A percentile compares a stretch with the other conserved stretches of the same genome.
phyloP scores from a whole-genome alignment of 1,139 yeast species.

The Geotrichum reessii region DNA sequence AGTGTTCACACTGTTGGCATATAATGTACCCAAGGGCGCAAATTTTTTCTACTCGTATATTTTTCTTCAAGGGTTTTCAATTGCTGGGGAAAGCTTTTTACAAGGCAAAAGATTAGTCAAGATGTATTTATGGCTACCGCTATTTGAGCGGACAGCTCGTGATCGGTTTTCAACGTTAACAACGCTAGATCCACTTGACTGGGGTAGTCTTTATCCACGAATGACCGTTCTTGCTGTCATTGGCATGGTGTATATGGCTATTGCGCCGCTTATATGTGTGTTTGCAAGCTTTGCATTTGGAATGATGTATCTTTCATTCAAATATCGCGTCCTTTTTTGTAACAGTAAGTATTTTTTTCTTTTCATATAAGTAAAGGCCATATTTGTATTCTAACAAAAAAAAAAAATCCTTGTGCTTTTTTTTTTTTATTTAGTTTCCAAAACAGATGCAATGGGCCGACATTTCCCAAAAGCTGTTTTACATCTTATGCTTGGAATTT shows the following conservation, averaged over 20 bases:
- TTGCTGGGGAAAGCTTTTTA: conserved; percentile 54
- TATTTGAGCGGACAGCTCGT: conserved; percentile 56
- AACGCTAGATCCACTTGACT: conserved; percentile 44
- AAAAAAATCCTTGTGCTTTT: too few relatives aligned
- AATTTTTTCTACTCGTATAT: conserved; percentile 74
- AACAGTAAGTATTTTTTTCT: conserved; percentile 32
- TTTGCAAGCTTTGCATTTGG: conserved; percentile 55
- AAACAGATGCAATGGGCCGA: conserved; percentile 64
- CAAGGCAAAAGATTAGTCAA: conserved; percentile 47
- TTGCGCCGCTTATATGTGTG: conserved; percentile 70
- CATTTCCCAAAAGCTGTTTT: conserved; percentile 68
- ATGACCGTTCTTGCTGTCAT: conserved; percentile 73
- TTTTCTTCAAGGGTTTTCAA: conserved; percentile 64
- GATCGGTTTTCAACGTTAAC: conserved; percentile 46
- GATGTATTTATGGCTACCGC: conserved; percentile 38
- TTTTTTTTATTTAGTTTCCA: conserved; percentile 28
- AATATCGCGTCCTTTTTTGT: conserved; percentile 50
- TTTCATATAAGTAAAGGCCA: too few relatives aligned
- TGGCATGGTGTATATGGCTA: conserved; percentile 66
- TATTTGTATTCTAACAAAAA: too few relatives aligned
- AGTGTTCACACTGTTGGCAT: conserved; percentile 63
- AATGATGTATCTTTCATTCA: conserved; percentile 58
- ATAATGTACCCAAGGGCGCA: conserved; percentile 74
- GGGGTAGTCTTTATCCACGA: conserved; percentile 77
- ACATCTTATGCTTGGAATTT: conserved; percentile 72